These are phyloP conservation scores for Penicillium palitans DNA, from an alignment of 2,329 filamentous ascomycete species.

Conservation along the genomic window DNA sequence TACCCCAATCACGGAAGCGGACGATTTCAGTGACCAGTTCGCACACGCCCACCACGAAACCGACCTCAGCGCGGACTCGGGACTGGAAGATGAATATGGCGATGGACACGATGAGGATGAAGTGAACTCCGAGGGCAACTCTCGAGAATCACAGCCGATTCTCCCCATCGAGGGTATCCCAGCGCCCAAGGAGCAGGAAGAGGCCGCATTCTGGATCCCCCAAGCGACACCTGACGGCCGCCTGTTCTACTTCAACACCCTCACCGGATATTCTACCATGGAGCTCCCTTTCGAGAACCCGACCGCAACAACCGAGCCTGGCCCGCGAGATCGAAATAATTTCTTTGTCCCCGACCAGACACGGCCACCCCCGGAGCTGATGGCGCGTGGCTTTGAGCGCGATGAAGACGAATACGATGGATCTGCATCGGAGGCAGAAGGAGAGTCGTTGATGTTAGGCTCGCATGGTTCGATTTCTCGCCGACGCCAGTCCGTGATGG, in stretches of 20 bases:
- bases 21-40: slow-evolving; percentile 66
- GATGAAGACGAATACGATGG: slow-evolving; percentile 91
- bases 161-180: slow-evolving; percentile 69
- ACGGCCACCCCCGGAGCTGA: slow-evolving; percentile 83
- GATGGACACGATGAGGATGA: slow-evolving; percentile 64
- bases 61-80: slow-evolving; percentile 51
- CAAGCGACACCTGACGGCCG: slow-evolving; percentile 92
- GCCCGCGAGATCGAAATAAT: slow-evolving; percentile 85
- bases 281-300: slow-evolving; percentile 93
- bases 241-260: slow-evolving; percentile 96
- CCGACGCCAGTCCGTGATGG: slow-evolving; percentile 65
- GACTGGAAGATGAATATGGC: slow-evolving; percentile 62
- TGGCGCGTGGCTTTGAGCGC: slow-evolving; percentile 77
- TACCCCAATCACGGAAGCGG: slow-evolving; percentile 74
- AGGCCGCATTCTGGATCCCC: slow-evolving; percentile 97
- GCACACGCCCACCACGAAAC: slow-evolving; percentile 58
- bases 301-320: slow-evolving; percentile 73
- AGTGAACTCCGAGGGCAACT: slow-evolving; percentile 67
- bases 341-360: slow-evolving; percentile 87
- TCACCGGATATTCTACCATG: slow-evolving; percentile 92
- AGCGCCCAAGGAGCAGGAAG: slow-evolving; percentile 65
- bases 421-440: slow-evolving; percentile 84
- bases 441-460: slow-evolving; percentile 68
- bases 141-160: slow-evolving; percentile 60
- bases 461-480: slow-evolving; percentile 68